Percentiles rank a stretch among this genome's conserved stretches.
Evolutionary conservation across 257 asterid species (phyloP).

Genomic region (Forsythia viridissima): DNA sequence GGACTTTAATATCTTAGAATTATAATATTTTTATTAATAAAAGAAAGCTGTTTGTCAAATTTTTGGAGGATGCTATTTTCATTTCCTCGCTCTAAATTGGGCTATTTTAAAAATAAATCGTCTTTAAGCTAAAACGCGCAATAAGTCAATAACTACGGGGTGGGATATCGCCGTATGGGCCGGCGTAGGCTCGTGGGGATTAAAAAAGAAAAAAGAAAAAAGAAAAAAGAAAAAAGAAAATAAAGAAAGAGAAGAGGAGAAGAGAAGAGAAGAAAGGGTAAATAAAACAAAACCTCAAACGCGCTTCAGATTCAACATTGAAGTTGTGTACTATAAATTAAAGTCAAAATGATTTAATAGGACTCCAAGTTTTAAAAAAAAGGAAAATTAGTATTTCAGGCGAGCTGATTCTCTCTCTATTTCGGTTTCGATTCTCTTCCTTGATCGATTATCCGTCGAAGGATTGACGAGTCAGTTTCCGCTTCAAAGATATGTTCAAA

Average conservation of each 20-base stretch:
- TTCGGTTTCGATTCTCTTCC: conserved; percentile 13
- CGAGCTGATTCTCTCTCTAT: conserved; percentile 17
- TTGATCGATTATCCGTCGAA: conserved; percentile 16
- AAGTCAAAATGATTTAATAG: conserved; percentile 17
- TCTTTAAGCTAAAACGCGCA: too few species aligned
- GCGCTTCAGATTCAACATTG: conserved; percentile 31
- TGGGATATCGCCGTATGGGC: too few species aligned
- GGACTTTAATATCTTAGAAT: too few species aligned
- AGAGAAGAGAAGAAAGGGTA: neutral
- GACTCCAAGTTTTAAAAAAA: neutral
- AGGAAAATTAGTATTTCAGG: neutral
- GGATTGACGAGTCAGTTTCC: conserved; percentile 34
- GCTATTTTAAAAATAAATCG: neutral
- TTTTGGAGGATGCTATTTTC: too few species aligned
- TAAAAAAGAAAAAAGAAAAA: too few species aligned
- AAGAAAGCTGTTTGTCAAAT: too few species aligned
- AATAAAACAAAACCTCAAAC: conserved; percentile 15
- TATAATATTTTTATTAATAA: too few species aligned
- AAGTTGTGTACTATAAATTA: neutral
- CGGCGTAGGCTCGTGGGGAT: too few species aligned
- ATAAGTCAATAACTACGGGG: too few species aligned
- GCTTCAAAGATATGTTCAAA: conserved; percentile 47
- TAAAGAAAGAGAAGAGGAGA: too few species aligned
- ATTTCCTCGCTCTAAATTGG: too few species aligned
- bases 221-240: neutral